Percentiles rank a stretch among this genome's conserved stretches.
Conservation (phyloP, 2,329 filamentous ascomycete species). For the Daldinia sp. region DNA sequence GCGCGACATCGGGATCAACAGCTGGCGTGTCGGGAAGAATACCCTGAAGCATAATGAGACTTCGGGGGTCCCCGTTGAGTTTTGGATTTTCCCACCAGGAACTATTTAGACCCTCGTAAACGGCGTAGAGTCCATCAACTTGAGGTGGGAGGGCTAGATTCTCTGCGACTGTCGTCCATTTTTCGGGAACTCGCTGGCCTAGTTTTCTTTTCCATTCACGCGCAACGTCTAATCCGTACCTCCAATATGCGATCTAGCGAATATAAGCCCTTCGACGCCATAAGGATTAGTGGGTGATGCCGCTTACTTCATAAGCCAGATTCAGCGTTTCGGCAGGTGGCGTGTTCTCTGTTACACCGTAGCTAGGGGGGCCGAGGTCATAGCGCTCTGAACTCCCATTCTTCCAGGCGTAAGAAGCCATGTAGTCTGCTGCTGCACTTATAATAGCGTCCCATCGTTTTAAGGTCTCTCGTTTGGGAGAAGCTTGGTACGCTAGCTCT, state of each 20-base stretch:
- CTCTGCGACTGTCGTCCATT: constrained; percentile 53
- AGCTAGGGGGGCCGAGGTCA: constrained; percentile 56
- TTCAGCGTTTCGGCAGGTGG: constrained; percentile 56
- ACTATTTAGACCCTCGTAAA: constrained; percentile 57
- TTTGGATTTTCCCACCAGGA: constrained; percentile 53
- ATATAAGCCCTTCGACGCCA: not conserved
- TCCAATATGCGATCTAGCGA: constrained; percentile 55
- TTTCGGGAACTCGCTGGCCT: constrained; percentile 47
- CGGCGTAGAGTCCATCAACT: constrained; percentile 52
- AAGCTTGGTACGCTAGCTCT: constrained; percentile 43
- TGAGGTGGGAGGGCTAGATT: constrained; percentile 55
- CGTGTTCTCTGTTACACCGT: constrained; percentile 61
- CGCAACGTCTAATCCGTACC: constrained; percentile 57
- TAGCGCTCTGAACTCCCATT: constrained; percentile 43
- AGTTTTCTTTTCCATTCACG: constrained; percentile 54
- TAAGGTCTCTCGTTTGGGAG: constrained; percentile 39
- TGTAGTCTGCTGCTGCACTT: constrained; percentile 45
- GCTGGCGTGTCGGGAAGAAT: constrained; percentile 52
- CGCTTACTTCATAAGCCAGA: constrained; percentile 54
- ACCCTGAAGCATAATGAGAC: constrained; percentile 55
- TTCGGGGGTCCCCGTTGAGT: constrained; percentile 54
- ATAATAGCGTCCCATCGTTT: constrained; percentile 42
- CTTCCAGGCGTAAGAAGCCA: constrained; percentile 47
- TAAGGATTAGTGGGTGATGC: not conserved
- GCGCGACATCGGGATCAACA: constrained; percentile 49